Percentiles rank a stretch among this genome's conserved stretches.
Evolutionary conservation across 768 basidiomycete genomes (phyloP).

Genomic region (Melanogaster broomeanus): DNA sequence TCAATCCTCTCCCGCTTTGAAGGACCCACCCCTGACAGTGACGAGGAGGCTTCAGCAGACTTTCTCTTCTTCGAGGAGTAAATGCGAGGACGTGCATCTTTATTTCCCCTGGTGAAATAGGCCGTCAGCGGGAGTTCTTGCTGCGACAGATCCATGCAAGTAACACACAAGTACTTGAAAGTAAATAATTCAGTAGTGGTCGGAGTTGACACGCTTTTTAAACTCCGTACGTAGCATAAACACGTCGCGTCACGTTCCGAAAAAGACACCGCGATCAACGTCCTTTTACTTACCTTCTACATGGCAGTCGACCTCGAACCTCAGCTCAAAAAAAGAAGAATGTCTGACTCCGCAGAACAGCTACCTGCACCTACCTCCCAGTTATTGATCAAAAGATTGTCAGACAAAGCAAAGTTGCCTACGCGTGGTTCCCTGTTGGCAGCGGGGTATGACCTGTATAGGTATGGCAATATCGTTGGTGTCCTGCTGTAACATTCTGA

Average conservation of each 20-base stretch:
- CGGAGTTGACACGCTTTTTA: constrained; percentile 45
- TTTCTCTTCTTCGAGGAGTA: constrained; percentile 4
- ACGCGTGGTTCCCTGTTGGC: constrained; percentile 84
- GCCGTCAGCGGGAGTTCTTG: constrained; percentile 34
- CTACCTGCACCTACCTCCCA: constrained; percentile 41
- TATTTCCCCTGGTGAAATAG: constrained; percentile 23
- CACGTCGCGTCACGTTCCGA: constrained; percentile 22
- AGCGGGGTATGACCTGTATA: constrained; percentile 95
- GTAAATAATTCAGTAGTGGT: background rate
- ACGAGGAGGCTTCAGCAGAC: background rate
- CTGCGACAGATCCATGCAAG: constrained; percentile 32
- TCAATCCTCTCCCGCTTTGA: constrained; percentile 22
- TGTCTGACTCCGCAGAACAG: constrained; percentile 42
- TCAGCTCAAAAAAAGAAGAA: constrained; percentile 60
- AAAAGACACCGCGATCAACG: background rate
- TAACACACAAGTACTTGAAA: background rate
- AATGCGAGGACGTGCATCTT: constrained; percentile 6
- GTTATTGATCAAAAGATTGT: constrained; percentile 84
- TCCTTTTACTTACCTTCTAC: background rate
- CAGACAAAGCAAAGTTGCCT: constrained; percentile 79
- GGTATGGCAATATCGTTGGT: constrained; percentile 43
- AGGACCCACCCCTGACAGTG: constrained; percentile 6
- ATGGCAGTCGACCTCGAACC: constrained; percentile 31
- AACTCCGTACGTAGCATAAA: constrained; percentile 27
- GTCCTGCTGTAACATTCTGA: constrained; percentile 3